Evolutionary conservation across 208 protist genomes (phyloP).

Genomic region (Leishmania lainsoni): DNA sequence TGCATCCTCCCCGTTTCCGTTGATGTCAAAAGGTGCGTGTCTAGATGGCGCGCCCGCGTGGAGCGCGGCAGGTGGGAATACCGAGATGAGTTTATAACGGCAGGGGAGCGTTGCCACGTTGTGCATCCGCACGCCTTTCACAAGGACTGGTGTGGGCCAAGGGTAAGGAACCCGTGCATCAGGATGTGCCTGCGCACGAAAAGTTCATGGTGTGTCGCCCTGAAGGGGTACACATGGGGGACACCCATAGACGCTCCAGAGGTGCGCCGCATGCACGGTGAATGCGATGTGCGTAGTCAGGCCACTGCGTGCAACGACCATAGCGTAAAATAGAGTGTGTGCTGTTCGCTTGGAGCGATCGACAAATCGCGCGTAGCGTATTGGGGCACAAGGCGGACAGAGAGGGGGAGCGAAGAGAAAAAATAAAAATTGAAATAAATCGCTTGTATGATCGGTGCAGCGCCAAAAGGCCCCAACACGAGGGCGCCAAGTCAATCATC

Average conservation of each 20-base stretch:
- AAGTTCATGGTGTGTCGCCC: not conserved
- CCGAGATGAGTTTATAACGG: not conserved
- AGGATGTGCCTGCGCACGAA: not conserved
- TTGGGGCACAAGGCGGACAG: not conserved
- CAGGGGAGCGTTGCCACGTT: not conserved
- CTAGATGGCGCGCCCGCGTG: not conserved
- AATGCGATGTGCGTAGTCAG: not conserved
- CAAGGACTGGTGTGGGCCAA: not conserved
- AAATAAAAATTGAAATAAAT: not conserved
- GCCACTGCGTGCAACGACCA: not conserved
- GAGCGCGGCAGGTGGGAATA: too few species aligned
- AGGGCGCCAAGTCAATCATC: not conserved
- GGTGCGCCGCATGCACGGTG: not conserved
- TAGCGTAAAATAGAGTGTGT: not conserved
- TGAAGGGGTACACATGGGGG: not conserved
- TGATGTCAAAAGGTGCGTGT: not conserved
- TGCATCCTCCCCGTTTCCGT: not conserved
- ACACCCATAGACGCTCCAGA: not conserved
- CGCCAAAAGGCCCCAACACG: not conserved
- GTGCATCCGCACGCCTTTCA: not conserved
- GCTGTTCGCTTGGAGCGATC: not conserved
- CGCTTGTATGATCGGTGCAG: not conserved
- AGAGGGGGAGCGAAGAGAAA: not conserved
- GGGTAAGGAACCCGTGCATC: not conserved
- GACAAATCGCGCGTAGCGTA: not conserved